These are phyloP conservation scores for Scedosporium dehoogii DNA, from an alignment of 2,329 filamentous ascomycete species.

Conservation along the genomic window DNA sequence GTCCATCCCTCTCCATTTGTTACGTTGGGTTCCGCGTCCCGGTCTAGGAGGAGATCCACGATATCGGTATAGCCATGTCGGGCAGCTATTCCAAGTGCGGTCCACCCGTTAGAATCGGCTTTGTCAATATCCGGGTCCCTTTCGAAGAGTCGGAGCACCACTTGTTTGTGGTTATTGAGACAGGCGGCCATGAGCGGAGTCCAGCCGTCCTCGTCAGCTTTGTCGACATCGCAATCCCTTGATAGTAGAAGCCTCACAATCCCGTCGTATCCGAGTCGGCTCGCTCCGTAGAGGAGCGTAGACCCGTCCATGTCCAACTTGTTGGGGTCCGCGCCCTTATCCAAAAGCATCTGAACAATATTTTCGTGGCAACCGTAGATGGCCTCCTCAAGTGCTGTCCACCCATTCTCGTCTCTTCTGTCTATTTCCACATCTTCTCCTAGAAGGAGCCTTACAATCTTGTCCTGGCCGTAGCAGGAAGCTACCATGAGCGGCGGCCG, in stretches of 20 bases:
- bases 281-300: not conserved
- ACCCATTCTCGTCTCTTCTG: not conserved
- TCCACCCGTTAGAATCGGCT: not conserved
- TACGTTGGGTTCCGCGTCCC: slow-evolving; percentile 11
- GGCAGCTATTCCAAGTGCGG: not conserved
- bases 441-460: not conserved
- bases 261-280: not conserved
- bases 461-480: not conserved
- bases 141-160: not conserved
- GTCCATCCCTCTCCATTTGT: slow-evolving; percentile 13
- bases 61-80: not conserved
- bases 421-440: not conserved
- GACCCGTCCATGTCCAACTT: not conserved
- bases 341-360: not conserved
- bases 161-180: not conserved
- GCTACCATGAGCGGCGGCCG: slow-evolving; percentile 4
- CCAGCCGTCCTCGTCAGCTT: not conserved
- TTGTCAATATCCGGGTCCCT: not conserved
- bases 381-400: not conserved
- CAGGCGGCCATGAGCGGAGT: not conserved
- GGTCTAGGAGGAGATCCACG: not conserved
- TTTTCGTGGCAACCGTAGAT: not conserved
- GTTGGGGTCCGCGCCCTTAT: not conserved
- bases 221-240: not conserved
- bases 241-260: not conserved